Conservation (phyloP, 306 rosid genomes). For the Morella rubra region DNA sequence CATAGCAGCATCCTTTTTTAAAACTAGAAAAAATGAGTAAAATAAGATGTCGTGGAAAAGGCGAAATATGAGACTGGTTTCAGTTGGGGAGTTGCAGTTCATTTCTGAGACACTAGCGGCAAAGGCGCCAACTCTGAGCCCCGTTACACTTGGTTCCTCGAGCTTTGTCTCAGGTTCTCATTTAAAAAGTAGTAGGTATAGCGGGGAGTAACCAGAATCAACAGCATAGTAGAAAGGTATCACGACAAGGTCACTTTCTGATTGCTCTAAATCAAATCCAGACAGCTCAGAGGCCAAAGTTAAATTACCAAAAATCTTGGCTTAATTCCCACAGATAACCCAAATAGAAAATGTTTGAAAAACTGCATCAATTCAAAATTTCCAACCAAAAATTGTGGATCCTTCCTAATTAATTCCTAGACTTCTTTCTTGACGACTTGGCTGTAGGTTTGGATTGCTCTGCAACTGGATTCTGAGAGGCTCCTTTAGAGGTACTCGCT, state of each 20-base stretch:
- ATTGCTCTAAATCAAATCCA: conserved; percentile 7
- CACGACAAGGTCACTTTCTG: not conserved
- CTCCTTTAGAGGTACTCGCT: conserved; percentile 55
- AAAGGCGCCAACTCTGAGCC: too few species aligned
- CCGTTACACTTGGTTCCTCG: not conserved
- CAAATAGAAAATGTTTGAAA: conserved; percentile 22
- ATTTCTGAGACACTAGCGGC: too few species aligned
- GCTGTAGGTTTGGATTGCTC: conserved; percentile 63
- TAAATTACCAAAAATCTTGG: conserved; percentile 17
- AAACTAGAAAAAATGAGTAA: too few species aligned
- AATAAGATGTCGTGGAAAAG: too few species aligned
- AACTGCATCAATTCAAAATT: conserved; percentile 11
- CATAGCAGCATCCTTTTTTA: too few species aligned
- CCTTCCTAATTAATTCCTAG: conserved; percentile 52
- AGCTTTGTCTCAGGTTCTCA: not conserved
- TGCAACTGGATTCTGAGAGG: conserved; percentile 47
- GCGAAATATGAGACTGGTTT: too few species aligned
- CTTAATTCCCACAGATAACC: conserved; percentile 19
- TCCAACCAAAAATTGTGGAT: conserved; percentile 18
- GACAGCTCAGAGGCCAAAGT: conserved; percentile 3
- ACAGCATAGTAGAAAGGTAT: not conserved
- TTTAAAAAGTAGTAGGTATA: not conserved
- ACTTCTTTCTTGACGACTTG: conserved; percentile 77
- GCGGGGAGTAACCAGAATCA: not conserved
- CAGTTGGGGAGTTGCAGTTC: too few species aligned